These are phyloP conservation scores for Pseudogymnoascus sp. DNA, from an alignment of 2,329 filamentous ascomycete genomes.

Conservation along the genomic window DNA sequence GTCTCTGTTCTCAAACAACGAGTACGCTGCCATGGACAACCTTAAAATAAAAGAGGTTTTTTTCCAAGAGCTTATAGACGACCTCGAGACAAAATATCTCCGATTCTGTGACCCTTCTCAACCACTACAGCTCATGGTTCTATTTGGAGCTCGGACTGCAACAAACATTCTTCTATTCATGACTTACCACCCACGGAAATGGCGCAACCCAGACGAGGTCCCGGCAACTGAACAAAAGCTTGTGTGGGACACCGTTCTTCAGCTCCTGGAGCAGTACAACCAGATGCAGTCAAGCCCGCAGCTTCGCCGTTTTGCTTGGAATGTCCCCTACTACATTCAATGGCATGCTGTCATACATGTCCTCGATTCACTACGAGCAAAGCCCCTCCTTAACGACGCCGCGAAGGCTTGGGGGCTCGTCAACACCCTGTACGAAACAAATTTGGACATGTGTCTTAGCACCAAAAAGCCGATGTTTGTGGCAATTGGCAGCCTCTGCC, in stretches of 20 bases:
- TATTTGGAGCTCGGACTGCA: slow-evolving; percentile 11
- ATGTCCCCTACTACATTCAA: slow-evolving; percentile 21
- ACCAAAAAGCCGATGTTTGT: slow-evolving; percentile 12
- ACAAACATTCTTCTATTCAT: slow-evolving; percentile 16
- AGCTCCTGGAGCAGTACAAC: slow-evolving; percentile 28
- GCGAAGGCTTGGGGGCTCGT: slow-evolving; percentile 28
- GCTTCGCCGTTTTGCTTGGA: slow-evolving; percentile 17
- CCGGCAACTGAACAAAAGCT: slow-evolving; percentile 18
- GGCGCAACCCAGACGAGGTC: slow-evolving; percentile 14
- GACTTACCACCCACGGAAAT: slow-evolving; percentile 17
- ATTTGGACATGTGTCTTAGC: slow-evolving; percentile 12
- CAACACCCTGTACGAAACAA: slow-evolving; percentile 29
- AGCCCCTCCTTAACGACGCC: slow-evolving; percentile 21
- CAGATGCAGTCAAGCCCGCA: slow-evolving; percentile 25
- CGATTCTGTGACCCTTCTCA: slow-evolving; percentile 32
- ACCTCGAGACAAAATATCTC: slow-evolving; percentile 32
- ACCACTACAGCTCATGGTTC: slow-evolving; percentile 27
- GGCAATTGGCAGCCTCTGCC: slow-evolving; percentile 12
- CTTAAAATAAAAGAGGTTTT: slow-evolving; percentile 10
- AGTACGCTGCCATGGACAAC: slow-evolving; percentile 11
- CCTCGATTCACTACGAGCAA: slow-evolving; percentile 20
- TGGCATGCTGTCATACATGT: slow-evolving; percentile 22
- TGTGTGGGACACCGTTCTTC: slow-evolving; percentile 25
- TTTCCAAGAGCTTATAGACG: slow-evolving; percentile 27
- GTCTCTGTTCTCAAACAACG: slow-evolving; percentile 12